Evolutionary conservation across 2,329 filamentous ascomycete genomes (phyloP).

Genomic region (Epicoccum nigrum): DNA sequence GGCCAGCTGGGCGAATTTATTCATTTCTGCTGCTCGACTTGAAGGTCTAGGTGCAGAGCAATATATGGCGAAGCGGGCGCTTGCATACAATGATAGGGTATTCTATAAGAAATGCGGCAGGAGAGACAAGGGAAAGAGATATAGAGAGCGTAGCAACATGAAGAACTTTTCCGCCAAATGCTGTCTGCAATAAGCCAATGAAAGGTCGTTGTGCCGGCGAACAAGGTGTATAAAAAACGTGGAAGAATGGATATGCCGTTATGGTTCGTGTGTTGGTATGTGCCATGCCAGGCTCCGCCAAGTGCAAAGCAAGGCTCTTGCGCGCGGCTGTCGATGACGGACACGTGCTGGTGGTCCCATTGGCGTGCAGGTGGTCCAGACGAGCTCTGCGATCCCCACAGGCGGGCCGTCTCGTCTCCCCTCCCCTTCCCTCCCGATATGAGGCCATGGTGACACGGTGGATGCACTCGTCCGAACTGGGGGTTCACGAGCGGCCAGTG

Average conservation of each 20-base stretch:
- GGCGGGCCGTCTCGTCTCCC: no score
- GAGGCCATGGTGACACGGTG: neutral
- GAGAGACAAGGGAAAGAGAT: conserved; percentile 1
- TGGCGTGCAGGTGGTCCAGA: conserved; percentile 1
- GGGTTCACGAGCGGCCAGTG: conserved; percentile 33
- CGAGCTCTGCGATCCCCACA: conserved; percentile 2
- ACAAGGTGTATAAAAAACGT: conserved; percentile 2
- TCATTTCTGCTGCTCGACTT: conserved; percentile 3
- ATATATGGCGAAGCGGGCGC: conserved; percentile 1
- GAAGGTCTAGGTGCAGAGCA: conserved; percentile 3
- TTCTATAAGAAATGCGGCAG: conserved; percentile 9
- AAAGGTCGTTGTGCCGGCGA: neutral
- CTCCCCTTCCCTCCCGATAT: neutral
- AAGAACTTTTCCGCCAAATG: conserved; percentile 8
- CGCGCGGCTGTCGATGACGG: conserved; percentile 5
- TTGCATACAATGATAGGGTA: conserved; percentile 11
- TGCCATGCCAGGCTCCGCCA: neutral
- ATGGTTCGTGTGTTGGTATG: conserved; percentile 11
- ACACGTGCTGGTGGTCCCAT: conserved; percentile 4
- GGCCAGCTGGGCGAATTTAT: neutral
- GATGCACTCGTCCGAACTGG: conserved; percentile 9
- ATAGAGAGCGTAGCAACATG: conserved; percentile 16
- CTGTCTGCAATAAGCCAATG: neutral
- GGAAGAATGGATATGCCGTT: conserved; percentile 11
- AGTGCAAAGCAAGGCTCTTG: neutral